phyloP scores from a whole-genome alignment of 495 filamentous ascomycete genomes.

The Wilcoxina mikolae region DNA sequence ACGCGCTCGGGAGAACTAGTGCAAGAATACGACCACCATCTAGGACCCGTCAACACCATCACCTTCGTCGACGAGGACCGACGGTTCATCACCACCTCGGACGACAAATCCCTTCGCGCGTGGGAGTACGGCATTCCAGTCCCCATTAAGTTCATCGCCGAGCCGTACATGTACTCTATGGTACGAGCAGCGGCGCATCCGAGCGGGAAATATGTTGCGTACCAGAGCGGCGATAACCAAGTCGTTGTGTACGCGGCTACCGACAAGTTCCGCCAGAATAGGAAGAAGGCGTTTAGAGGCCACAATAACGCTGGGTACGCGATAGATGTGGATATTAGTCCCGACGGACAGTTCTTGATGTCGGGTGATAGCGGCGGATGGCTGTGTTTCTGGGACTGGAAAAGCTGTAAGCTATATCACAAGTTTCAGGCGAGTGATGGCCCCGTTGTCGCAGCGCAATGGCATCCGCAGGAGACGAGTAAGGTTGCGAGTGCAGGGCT shows the following conservation, averaged over 20 bases:
- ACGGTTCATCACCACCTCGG: slow-evolving; percentile 92
- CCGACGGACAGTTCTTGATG: slow-evolving; percentile 77
- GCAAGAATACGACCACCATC: slow-evolving; percentile 96
- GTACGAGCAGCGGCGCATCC: slow-evolving; percentile 70
- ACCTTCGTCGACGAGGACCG: slow-evolving; percentile 90
- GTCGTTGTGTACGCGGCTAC: slow-evolving; percentile 86
- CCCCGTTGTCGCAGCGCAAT: slow-evolving; percentile 66
- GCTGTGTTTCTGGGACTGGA: slow-evolving; percentile 97
- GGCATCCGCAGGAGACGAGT: slow-evolving; percentile 90
- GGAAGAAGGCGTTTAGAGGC: slow-evolving; percentile 89
- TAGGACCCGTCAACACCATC: slow-evolving; percentile 94
- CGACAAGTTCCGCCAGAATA: slow-evolving; percentile 92
- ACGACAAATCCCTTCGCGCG: slow-evolving; percentile 87
- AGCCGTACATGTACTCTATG: slow-evolving; percentile 93
- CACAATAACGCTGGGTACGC: slow-evolving; percentile 93
- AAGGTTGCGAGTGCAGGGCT: slow-evolving; percentile 84
- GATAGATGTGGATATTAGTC: slow-evolving; percentile 73
- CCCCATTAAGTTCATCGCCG: slow-evolving; percentile 76
- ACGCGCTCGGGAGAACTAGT: slow-evolving; percentile 68
- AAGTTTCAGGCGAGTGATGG: slow-evolving; percentile 74
- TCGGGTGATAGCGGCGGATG: slow-evolving; percentile 75
- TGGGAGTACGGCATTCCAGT: slow-evolving; percentile 93
- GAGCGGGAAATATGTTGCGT: slow-evolving; percentile 78
- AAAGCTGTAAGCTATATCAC: slow-evolving; percentile 95
- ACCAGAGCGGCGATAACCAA: slow-evolving; percentile 87